Percentiles rank a stretch among this genome's conserved stretches.
Evolutionary conservation across 2,329 filamentous ascomycete species (phyloP).

Genomic region (Dactylella cylindrospora): DNA sequence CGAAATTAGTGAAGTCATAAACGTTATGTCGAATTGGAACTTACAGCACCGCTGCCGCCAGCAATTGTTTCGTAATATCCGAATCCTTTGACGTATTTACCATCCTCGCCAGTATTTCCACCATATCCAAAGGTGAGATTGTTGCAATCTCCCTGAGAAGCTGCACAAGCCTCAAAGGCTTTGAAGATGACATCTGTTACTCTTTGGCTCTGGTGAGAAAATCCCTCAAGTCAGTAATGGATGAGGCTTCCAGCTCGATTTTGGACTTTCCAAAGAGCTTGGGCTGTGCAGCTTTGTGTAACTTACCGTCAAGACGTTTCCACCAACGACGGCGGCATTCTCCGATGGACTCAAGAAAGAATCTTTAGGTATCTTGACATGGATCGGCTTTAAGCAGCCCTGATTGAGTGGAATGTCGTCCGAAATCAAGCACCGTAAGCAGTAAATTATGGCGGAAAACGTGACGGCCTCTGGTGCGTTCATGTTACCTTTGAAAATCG

Average conservation of each 20-base stretch:
- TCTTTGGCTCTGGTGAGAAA: constrained; percentile 61
- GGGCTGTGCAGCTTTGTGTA: not conserved
- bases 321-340: constrained; percentile 77
- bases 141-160: constrained; percentile 77
- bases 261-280: not conserved
- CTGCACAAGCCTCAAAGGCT: constrained; percentile 76
- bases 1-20: too few species aligned
- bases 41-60: constrained; percentile 68
- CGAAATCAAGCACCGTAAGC: constrained; percentile 74
- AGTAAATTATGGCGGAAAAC: constrained; percentile 83
- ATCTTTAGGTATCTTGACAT: constrained; percentile 70
- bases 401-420: constrained; percentile 85
- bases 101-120: constrained; percentile 60
- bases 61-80: constrained; percentile 87
- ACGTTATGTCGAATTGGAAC: not conserved
- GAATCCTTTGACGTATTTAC: constrained; percentile 69
- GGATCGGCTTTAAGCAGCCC: constrained; percentile 75
- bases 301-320: constrained; percentile 71
- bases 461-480: constrained; percentile 82
- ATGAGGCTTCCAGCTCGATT: not conserved
- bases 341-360: constrained; percentile 74
- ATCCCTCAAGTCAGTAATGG: not conserved
- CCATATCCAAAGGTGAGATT: constrained; percentile 83
- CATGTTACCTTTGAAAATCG: constrained; percentile 60
- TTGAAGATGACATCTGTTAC: constrained; percentile 81